A percentile compares a stretch with the other conserved stretches of the same genome.
Conservation (phyloP, 2,329 filamentous ascomycete genomes). For the Epicoccum sorghinum region DNA sequence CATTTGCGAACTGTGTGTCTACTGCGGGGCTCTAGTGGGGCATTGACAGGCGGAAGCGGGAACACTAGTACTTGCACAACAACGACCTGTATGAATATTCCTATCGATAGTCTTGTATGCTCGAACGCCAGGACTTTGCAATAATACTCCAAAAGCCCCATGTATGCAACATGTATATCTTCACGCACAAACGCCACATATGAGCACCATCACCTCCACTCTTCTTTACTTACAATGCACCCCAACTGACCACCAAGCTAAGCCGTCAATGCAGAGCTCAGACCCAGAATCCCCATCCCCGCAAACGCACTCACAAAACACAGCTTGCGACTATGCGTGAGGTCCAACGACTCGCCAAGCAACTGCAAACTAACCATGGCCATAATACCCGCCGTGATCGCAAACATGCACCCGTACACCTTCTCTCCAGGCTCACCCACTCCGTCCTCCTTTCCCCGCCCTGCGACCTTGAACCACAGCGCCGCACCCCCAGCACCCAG, state of each 20-base stretch:
- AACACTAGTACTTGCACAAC: not conserved
- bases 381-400: slow-evolving; percentile 92
- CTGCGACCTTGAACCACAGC: slow-evolving; percentile 80
- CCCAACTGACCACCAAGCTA: not conserved
- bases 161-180: no score
- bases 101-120: no score
- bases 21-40: not conserved
- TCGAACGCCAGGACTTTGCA: no score
- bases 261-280: slow-evolving; percentile 87
- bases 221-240: no score
- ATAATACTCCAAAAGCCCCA: no score
- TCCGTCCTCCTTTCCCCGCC: slow-evolving; percentile 53
- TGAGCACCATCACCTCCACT: no score
- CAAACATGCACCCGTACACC: slow-evolving; percentile 82
- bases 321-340: slow-evolving; percentile 79
- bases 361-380: slow-evolving; percentile 88
- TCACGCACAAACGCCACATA: no score
- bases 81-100: not conserved
- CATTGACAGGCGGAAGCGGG: not conserved
- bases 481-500: slow-evolving; percentile 83
- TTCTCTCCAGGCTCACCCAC: slow-evolving; percentile 58
- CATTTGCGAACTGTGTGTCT: not conserved
- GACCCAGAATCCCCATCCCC: slow-evolving; percentile 85
- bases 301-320: slow-evolving; percentile 82
- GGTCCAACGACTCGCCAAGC: slow-evolving; percentile 81